Percentiles rank a stretch among this genome's conserved stretches.
phyloP scores from a whole-genome alignment of 352 stramenopile species.

The Elongisporangium prolatum region DNA sequence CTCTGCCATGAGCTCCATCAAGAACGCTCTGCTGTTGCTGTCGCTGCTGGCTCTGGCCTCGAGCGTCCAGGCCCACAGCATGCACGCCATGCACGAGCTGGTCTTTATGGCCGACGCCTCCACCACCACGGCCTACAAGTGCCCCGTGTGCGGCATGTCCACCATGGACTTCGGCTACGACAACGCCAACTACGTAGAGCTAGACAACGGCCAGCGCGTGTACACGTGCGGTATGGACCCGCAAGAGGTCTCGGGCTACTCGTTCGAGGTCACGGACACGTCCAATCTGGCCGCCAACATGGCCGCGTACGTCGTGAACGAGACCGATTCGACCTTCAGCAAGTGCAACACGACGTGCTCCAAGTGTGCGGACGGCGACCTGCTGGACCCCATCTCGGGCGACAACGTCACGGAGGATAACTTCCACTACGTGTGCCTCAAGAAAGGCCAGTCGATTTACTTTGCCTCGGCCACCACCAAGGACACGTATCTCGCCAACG shows the following conservation, averaged over 20 bases:
- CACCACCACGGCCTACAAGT: constrained; percentile 36
- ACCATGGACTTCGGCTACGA: constrained; percentile 45
- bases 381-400: constrained; percentile 64
- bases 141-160: constrained; percentile 70
- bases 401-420: constrained; percentile 44
- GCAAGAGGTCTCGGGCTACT: constrained; percentile 34
- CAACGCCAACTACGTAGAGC: constrained; percentile 60
- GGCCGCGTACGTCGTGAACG: constrained; percentile 43
- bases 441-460: constrained; percentile 82
- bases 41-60: neutral
- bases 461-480: constrained; percentile 69
- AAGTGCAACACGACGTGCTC: constrained; percentile 30
- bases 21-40: neutral
- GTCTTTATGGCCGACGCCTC: constrained; percentile 11
- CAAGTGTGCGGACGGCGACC: constrained; percentile 30
- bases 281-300: constrained; percentile 73
- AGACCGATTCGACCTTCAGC: constrained; percentile 28
- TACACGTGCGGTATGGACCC: constrained; percentile 77
- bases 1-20: neutral
- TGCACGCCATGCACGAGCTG: constrained; percentile 15
- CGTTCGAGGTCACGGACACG: constrained; percentile 61
- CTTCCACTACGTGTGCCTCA: constrained; percentile 68
- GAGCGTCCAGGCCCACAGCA: constrained; percentile 6
- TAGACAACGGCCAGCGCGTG: constrained; percentile 57
- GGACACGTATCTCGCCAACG: constrained; percentile 51